A percentile compares a stretch with the other conserved stretches of the same genome.
Evolutionary conservation across 1,284 basidiomycete genomes (phyloP).

Genomic region (Boletus hoseneyae): DNA sequence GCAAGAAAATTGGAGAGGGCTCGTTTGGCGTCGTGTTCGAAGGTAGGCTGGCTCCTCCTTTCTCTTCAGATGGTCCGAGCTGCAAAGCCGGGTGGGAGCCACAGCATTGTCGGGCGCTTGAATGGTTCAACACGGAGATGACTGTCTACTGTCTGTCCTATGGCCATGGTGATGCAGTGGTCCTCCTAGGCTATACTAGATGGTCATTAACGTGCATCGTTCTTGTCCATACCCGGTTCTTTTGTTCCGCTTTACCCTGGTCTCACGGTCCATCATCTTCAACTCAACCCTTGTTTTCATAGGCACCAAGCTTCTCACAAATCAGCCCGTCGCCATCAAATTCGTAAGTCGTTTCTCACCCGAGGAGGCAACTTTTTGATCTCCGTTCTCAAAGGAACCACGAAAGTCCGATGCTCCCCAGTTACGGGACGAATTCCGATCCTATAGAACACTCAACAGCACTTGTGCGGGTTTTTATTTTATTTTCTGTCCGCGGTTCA

Average conservation of each 20-base stretch:
- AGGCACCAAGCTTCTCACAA: constrained; percentile 89
- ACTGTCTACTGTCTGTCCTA: constrained; percentile 1
- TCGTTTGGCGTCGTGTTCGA: constrained; percentile 83
- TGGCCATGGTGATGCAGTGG: constrained; percentile 7
- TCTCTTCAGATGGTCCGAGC: constrained; percentile 1
- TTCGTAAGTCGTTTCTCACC: constrained; percentile 61
- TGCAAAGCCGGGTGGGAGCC: constrained; percentile 5
- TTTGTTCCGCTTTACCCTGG: constrained; percentile 1
- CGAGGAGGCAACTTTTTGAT: constrained; percentile 13
- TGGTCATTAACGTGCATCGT: not conserved
- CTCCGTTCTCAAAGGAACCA: constrained; percentile 69
- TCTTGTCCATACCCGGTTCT: constrained; percentile 9
- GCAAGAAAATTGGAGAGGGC: constrained; percentile 86
- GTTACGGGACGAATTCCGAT: constrained; percentile 94
- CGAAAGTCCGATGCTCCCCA: constrained; percentile 98
- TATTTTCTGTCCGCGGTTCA: constrained; percentile 13
- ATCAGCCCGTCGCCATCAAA: constrained; percentile 95
- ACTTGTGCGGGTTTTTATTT: constrained; percentile 63
- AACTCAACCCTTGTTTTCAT: constrained; percentile 17
- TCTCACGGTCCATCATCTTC: constrained; percentile 3
- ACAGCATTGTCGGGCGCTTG: constrained; percentile 17
- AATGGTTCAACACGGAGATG: constrained; percentile 4
- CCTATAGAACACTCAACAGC: constrained; percentile 92
- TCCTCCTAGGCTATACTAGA: constrained; percentile 8
- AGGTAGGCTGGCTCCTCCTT: constrained; percentile 41